Evolutionary conservation across 768 basidiomycete species (phyloP), one percentile per base, ranked within the genome.

Genomic region (Termitomyces sp.): DNA sequence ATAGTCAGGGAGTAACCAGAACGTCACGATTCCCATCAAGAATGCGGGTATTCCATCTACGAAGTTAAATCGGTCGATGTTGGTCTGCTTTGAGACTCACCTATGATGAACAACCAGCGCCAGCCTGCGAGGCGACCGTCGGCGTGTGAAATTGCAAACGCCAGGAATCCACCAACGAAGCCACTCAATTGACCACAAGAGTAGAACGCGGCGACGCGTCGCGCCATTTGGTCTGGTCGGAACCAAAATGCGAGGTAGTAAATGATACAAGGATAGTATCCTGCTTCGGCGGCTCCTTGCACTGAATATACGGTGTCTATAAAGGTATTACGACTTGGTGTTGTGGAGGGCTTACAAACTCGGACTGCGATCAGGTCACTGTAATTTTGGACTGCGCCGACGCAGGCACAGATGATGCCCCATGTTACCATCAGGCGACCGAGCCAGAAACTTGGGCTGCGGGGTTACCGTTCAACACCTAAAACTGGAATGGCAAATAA

Each of bases 181-280:
- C 60, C 60, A 18, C 60, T 61, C 32, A 58, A 46, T 45, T 58
- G 60, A 20, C 60, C 60, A 30, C 58, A 61, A n/a, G 60, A 61
- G 33, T 53, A 61, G 50, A 61, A 61, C 6, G 40, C 53, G 28
- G 60, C 60, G 36, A 61, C 40, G 3, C 60, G 56, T 6, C 8
- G 57, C 9, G 57, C 41, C 44, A 61, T 45, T 7, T 61, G 54
- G 44, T 61, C 57, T 26, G 60, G 56, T 5, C 54, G 56, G 54
- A 58, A 61, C 60, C 60, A 61, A 54, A 61, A 61, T 10, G 60
- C 60, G 24, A 61, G 60, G 32, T 61, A 61, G 32, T 61, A 61
- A 9, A 61, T 61, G 14, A 61, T 33, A 41, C 57, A 56, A n/a
- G 60, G 60, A 49, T 58, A 61, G 45, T 61, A 61, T n/a, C 60